Conservation (phyloP, 164 flowering plant genomes). For the Piper betle region DNA sequence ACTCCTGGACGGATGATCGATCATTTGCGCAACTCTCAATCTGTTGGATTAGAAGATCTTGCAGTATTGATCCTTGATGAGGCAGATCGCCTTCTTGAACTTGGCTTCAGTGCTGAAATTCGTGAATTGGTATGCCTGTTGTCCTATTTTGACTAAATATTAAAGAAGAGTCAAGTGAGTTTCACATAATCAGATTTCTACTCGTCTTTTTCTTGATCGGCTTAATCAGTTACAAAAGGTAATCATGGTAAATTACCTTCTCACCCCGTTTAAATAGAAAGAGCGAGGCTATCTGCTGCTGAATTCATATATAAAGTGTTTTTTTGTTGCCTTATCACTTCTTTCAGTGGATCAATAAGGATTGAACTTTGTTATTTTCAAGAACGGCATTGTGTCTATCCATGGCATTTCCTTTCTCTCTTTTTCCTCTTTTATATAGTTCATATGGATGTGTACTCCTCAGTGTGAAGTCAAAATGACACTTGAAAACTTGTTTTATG, state of each 20-base stretch:
- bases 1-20: constrained; percentile 98
- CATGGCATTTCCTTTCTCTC: background rate
- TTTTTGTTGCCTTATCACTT: no score
- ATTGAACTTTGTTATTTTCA: background rate
- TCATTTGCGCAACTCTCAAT: constrained; percentile 87
- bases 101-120: constrained; percentile 86
- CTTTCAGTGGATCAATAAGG: background rate
- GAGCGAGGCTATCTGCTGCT: no score
- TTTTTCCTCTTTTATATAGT: background rate
- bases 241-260: no score
- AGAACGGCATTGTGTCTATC: no score
- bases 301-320: no score
- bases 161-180: no score
- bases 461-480: no score
- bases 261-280: no score
- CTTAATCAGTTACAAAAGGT: no score
- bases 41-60: constrained; percentile 88
- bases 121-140: constrained; percentile 52
- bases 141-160: background rate
- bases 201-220: background rate
- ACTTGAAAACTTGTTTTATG: no score
- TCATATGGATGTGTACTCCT: background rate
- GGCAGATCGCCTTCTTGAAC: constrained; percentile 96
- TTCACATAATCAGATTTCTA: background rate
- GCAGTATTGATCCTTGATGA: constrained; percentile 93